Percentiles rank a stretch among this genome's conserved stretches.
phyloP scores from a whole-genome alignment of 441 rosid species.

The Gossypium schwendimanii region DNA sequence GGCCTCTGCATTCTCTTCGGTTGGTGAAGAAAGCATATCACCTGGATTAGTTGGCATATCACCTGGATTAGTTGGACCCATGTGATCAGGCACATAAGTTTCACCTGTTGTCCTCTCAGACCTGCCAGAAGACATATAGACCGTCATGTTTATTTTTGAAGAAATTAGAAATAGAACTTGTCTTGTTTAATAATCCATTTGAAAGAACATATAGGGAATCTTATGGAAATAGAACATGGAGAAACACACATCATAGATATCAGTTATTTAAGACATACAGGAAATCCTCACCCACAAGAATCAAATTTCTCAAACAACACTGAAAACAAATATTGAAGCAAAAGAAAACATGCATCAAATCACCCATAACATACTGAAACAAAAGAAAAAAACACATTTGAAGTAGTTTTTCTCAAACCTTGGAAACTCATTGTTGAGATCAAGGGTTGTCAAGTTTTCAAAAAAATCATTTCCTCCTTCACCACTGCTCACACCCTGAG shows the following conservation, averaged over 20 bases:
- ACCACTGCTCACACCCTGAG: neutral
- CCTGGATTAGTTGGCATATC: neutral
- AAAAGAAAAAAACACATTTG: neutral
- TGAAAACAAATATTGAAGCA: neutral
- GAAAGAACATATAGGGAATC: slow-evolving; percentile 5
- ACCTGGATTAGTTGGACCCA: neutral
- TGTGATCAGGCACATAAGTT: neutral
- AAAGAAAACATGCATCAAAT: slow-evolving; percentile 5
- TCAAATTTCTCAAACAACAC: neutral
- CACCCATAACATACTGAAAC: neutral
- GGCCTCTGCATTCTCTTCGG: neutral
- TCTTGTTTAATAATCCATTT: neutral
- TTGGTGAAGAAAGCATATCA: neutral
- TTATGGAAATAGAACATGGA: neutral
- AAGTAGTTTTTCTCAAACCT: slow-evolving; percentile 3
- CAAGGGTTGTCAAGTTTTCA: neutral
- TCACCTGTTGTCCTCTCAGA: neutral
- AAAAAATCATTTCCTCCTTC: neutral
- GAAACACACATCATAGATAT: neutral
- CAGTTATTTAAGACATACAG: neutral
- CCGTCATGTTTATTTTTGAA: neutral
- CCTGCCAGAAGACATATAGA: slow-evolving; percentile 1
- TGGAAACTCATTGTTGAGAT: neutral
- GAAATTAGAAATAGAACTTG: neutral
- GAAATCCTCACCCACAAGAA: neutral